phyloP scores from a whole-genome alignment of 305 asterid species.

The Solanum chacoense region DNA sequence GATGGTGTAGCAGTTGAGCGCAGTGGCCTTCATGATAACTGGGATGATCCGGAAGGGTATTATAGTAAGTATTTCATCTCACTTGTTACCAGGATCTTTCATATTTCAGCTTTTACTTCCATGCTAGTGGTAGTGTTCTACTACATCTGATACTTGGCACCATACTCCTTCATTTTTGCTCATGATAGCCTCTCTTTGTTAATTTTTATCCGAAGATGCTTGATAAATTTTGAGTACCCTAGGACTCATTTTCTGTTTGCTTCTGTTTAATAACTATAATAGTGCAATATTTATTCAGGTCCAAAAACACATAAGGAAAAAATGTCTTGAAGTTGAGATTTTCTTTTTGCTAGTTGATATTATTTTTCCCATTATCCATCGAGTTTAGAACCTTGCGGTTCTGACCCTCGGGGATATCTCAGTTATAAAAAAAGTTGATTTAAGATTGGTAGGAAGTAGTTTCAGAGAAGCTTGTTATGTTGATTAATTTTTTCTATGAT shows the following conservation, averaged over 20 bases:
- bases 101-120: neutral
- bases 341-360: neutral
- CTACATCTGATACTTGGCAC: neutral
- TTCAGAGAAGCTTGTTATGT: neutral
- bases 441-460: neutral
- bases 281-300: neutral
- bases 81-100: neutral
- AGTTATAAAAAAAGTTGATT: neutral
- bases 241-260: neutral
- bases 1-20: slow-evolving; percentile 66
- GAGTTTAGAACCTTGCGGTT: neutral
- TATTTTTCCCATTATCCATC: neutral
- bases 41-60: slow-evolving; percentile 99
- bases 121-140: neutral
- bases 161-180: neutral
- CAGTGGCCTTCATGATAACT: slow-evolving; percentile 80
- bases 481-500: neutral
- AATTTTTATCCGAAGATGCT: neutral
- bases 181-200: neutral
- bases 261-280: neutral
- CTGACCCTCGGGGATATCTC: neutral
- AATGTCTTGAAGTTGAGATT: neutral
- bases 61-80: slow-evolving; percentile 47
- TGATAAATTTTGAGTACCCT: neutral
- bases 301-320: neutral